Conservation (phyloP, 495 filamentous ascomycete genomes). For the Cercophora samala region DNA sequence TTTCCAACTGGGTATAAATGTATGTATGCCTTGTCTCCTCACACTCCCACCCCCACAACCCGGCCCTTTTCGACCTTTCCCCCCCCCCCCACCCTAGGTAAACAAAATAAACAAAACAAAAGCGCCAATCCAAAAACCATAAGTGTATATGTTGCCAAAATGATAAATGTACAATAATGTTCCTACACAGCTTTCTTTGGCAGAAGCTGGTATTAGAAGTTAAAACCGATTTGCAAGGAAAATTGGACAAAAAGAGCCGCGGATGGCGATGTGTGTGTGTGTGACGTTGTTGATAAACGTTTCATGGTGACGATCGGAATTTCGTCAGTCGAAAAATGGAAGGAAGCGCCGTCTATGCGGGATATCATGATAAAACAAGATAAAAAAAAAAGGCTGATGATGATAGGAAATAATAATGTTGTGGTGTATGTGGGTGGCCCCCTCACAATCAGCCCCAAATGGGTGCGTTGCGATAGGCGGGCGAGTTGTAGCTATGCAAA, state of each 20-base stretch:
- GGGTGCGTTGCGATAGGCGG: conserved; percentile 44
- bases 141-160: conserved; percentile 1
- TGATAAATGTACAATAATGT: neutral
- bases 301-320: neutral
- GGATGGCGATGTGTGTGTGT: conserved; percentile 5
- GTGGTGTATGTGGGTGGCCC: neutral
- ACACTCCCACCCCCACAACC: neutral
- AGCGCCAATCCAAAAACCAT: neutral
- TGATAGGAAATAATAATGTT: conserved; percentile 6
- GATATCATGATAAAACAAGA: conserved; percentile 14
- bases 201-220: conserved; percentile 1
- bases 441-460: conserved; percentile 42
- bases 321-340: conserved; percentile 5
- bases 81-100: no score
- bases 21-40: neutral
- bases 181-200: neutral
- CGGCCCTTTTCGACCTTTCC: no score
- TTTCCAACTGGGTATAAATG: neutral
- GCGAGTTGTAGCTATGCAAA: conserved; percentile 50
- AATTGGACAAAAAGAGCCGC: neutral
- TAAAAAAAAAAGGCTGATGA: neutral
- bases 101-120: conserved; percentile 2
- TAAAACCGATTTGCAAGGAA: neutral
- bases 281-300: no score
- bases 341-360: conserved; percentile 16